A percentile compares a stretch with the other conserved stretches of the same genome.
Conservation (phyloP, 495 filamentous ascomycete genomes). For the Hyaloscypha bicolor region DNA sequence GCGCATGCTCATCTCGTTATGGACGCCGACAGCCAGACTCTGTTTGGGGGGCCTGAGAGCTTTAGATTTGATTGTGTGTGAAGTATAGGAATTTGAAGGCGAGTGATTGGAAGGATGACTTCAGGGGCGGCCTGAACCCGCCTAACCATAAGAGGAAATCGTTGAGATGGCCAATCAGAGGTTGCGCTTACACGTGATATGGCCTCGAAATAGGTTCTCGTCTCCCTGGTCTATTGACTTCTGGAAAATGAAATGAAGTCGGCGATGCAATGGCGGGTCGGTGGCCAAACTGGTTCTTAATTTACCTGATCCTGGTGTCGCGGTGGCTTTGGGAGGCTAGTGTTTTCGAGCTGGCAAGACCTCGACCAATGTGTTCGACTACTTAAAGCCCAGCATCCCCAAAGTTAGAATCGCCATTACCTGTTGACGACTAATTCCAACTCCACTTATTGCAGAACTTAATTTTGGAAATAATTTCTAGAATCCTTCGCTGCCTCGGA, state of each 20-base stretch:
- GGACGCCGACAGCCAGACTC: conserved; percentile 15
- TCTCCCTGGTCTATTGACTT: too few species aligned
- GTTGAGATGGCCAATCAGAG: conserved; percentile 22
- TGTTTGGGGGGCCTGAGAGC: conserved; percentile 5
- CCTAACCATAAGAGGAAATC: conserved; percentile 14
- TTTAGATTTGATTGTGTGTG: conserved; percentile 24
- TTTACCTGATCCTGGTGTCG: neutral
- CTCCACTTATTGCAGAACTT: too few species aligned
- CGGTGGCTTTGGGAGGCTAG: too few species aligned
- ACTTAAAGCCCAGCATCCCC: too few species aligned
- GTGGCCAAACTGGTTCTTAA: neutral
- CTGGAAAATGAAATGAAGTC: neutral
- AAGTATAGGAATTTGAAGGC: neutral
- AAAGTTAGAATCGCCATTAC: too few species aligned
- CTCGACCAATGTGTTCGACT: too few species aligned
- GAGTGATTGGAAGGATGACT: neutral
- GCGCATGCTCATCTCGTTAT: conserved; percentile 9
- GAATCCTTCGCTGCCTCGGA: too few species aligned
- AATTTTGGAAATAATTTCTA: too few species aligned
- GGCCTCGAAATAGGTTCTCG: too few species aligned
- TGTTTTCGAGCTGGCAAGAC: too few species aligned
- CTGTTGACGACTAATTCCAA: too few species aligned
- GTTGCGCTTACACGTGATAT: neutral
- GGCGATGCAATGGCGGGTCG: neutral
- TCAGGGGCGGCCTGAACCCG: neutral